Base-by-base conservation (phyloP, 2,329 filamentous ascomycete genomes). In the Aplosporella prunicola region DNA sequence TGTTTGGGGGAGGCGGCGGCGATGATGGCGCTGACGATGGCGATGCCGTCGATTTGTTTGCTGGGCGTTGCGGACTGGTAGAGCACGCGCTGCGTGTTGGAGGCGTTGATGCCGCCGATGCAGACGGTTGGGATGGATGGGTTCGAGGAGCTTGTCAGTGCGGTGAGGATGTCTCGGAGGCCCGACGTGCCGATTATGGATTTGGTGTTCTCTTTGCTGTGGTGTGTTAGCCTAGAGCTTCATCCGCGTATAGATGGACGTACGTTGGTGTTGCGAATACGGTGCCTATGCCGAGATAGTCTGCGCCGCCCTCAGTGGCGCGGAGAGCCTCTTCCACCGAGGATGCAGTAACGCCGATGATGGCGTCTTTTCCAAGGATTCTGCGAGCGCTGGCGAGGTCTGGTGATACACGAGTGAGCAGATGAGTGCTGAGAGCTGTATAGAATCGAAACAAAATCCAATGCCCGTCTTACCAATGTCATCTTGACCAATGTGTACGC, bases 401-500 rank as follows among this genome's bases (percentile, higher is more conserved):
- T 79, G 14, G 23, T 36, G 17, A 30, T 34, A 27, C 11, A 34
- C 11, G 15, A 33, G 28, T 41, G 25, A 41, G 25, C 27, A 14
- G 9, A 14, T 9, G 7, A n/a, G 37, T 9, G 8, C 2, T 13
- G 17, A 22, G 25, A 27, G 9, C 14, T 17, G 14, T 16, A 1
- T 3, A 29, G 11, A 4, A 5, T 16, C 13, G 14, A 17, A 16
- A 13, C 15, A 29, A 10, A 17, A 2, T 3, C 7, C 14, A 15
- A 23, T 2, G 20, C 38, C n/a, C n/a, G n/a, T n/a, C n/a, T 33
- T 59, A 83, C 80, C 69, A 68, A 94, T 80, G 58, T 96, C 89
- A 71, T 95, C 88, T 64, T 96, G 89, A 5, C 91, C 91, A 33
- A 96, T 74, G 58, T 96, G 91, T 7, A 94, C 86, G 30, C 91